Evolutionary conservation across 768 basidiomycete genomes (phyloP).

Genomic region (Mycena galericulata): DNA sequence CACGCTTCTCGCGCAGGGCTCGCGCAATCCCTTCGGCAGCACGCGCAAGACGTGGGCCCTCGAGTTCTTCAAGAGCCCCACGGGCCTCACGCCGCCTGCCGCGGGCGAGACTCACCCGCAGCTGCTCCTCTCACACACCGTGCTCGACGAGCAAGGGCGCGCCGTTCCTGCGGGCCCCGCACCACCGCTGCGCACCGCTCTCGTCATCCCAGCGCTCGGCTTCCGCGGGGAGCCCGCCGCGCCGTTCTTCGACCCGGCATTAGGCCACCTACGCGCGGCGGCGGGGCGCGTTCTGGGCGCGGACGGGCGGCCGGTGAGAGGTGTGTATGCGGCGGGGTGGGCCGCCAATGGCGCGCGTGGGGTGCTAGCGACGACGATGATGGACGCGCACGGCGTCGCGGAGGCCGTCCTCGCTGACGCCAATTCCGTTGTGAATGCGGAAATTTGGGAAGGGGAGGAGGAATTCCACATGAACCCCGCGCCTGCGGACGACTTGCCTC

Average conservation of each 20-base stretch:
- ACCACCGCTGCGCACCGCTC: conserved; percentile 69
- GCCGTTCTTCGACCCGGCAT: conserved; percentile 68
- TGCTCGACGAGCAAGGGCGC: conserved; percentile 60
- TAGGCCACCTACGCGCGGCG: conserved; percentile 57
- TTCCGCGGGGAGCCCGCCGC: conserved; percentile 77
- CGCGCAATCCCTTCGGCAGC: conserved; percentile 59
- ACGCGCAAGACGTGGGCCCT: conserved; percentile 82
- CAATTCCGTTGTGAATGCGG: background rate
- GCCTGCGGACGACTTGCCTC: conserved; percentile 62
- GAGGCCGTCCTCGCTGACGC: conserved; percentile 74
- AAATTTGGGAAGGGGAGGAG: conserved; percentile 25
- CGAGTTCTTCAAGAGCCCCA: conserved; percentile 84
- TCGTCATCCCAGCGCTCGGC: conserved; percentile 90
- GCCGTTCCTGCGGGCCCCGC: conserved; percentile 68
- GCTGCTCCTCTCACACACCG: conserved; percentile 73
- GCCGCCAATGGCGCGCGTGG: conserved; percentile 91
- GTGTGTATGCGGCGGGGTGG: conserved; percentile 96
- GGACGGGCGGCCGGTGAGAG: conserved; percentile 54
- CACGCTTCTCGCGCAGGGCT: conserved; percentile 75
- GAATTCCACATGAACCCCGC: conserved; percentile 48
- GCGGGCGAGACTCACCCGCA: conserved; percentile 41
- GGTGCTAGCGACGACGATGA: conserved; percentile 93
- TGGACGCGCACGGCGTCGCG: conserved; percentile 87
- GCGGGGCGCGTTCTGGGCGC: conserved; percentile 24
- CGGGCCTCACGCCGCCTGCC: conserved; percentile 50